A percentile compares a stretch with the other conserved stretches of the same genome.
Conservation (phyloP, 2,329 filamentous ascomycete species). For the Pseudogymnoascus sp. region DNA sequence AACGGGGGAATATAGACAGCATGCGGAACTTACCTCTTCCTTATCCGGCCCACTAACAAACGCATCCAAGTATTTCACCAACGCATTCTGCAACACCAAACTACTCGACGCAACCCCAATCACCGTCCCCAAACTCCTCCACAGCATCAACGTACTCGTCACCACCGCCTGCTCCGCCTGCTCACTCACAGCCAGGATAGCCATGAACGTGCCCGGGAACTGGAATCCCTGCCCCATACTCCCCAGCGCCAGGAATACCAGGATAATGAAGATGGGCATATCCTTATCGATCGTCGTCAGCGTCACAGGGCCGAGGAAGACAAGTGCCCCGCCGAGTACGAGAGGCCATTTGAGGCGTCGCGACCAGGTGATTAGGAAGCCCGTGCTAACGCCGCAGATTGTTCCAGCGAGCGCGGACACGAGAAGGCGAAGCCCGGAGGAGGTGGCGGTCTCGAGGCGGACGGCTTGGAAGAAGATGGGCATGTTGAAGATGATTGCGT, state of each 20-base stretch:
- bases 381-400: conserved; percentile 47
- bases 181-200: conserved; percentile 50
- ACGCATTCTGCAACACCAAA: conserved; percentile 64
- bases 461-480: conserved; percentile 73
- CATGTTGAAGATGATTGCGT: conserved; percentile 53
- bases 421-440: conserved; percentile 65
- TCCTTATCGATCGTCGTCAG: conserved; percentile 43
- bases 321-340: conserved; percentile 40
- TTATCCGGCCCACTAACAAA: conserved; percentile 54
- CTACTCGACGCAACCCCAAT: conserved; percentile 66
- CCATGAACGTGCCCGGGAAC: conserved; percentile 58
- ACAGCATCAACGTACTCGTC: conserved; percentile 63
- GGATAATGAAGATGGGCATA: conserved; percentile 45
- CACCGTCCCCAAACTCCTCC: conserved; percentile 63
- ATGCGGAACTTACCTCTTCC: conserved; percentile 29
- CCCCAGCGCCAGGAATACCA: conserved; percentile 49
- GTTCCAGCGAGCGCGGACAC: conserved; percentile 53
- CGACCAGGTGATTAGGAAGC: conserved; percentile 54
- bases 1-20: not conserved
- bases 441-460: conserved; percentile 59
- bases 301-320: conserved; percentile 43
- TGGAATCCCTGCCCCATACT: conserved; percentile 55
- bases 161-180: conserved; percentile 60
- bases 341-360: conserved; percentile 54
- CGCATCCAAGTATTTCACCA: conserved; percentile 50